Evolutionary conservation across 106 monocot genomes (phyloP).

Genomic region (Dioscorea alata): DNA sequence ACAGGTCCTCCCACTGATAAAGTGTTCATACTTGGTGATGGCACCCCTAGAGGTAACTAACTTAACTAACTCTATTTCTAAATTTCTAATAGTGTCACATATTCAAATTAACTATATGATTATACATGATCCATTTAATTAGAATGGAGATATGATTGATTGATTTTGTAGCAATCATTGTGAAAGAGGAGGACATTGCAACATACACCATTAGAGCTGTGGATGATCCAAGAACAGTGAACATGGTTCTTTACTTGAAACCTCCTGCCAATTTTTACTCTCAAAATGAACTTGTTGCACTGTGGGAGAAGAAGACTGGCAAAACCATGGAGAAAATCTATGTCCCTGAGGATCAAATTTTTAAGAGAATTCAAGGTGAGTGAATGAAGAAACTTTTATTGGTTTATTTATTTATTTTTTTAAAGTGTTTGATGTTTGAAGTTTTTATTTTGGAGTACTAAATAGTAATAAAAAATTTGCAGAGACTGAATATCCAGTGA

Average conservation of each 20-base stretch:
- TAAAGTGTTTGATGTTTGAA: too few species aligned
- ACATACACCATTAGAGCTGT: slow-evolving; percentile 51
- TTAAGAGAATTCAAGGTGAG: slow-evolving; percentile 42
- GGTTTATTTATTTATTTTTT: too few species aligned
- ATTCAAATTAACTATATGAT: too few species aligned
- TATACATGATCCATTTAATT: too few species aligned
- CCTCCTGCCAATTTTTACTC: slow-evolving; percentile 43
- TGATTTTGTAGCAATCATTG: slow-evolving; percentile 35
- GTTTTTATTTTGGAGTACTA: too few species aligned
- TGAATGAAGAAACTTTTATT: neutral
- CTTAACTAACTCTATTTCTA: neutral
- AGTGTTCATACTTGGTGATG: slow-evolving; percentile 52
- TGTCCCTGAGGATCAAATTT: slow-evolving; percentile 42
- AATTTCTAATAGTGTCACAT: neutral
- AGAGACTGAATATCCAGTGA: neutral
- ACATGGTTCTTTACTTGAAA: slow-evolving; percentile 56
- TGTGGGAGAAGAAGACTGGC: slow-evolving; percentile 62
- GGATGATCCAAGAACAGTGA: slow-evolving; percentile 64
- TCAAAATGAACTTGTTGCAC: slow-evolving; percentile 58
- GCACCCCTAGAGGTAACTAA: slow-evolving; percentile 46
- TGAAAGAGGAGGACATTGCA: slow-evolving; percentile 47
- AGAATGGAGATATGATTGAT: too few species aligned
- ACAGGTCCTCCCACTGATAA: slow-evolving; percentile 39
- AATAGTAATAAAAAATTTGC: neutral
- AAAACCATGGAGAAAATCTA: slow-evolving; percentile 53